These are phyloP conservation scores for Penicillium maclennaniae DNA, from an alignment of 495 filamentous ascomycete genomes.

Conservation along the genomic window DNA sequence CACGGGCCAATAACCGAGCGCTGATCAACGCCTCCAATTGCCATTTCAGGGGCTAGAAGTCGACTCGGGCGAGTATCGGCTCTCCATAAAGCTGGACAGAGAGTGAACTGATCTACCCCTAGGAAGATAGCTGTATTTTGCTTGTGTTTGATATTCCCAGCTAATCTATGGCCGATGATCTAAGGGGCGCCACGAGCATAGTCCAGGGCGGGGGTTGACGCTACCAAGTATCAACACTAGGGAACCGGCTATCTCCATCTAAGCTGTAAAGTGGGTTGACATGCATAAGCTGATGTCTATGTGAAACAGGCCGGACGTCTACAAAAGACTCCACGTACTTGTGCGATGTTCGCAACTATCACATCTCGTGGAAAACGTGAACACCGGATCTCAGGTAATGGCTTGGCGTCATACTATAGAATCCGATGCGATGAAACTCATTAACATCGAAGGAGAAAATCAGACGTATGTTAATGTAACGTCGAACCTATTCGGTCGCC, in stretches of 20 bases:
- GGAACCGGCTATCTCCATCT: not conserved
- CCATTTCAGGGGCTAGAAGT: not conserved
- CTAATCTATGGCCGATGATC: not conserved
- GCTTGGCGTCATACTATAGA: not conserved
- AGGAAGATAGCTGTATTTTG: not conserved
- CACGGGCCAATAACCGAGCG: slow-evolving; percentile 1
- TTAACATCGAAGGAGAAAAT: too few relatives aligned
- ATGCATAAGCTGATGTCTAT: not conserved
- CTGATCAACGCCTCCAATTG: slow-evolving; percentile 1
- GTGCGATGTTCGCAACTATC: not conserved
- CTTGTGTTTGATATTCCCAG: not conserved
- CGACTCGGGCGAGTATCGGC: not conserved
- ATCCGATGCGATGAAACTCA: not conserved
- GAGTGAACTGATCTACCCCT: too few relatives aligned
- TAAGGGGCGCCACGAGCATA: too few relatives aligned
- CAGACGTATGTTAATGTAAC: too few relatives aligned
- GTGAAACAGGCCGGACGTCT: not conserved
- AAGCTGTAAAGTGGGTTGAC: not conserved
- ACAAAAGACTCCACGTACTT: not conserved
- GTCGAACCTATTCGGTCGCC: too few relatives aligned
- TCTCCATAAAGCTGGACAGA: not conserved
- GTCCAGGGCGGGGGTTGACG: not conserved
- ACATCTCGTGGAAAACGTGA: not conserved
- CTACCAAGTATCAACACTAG: not conserved
- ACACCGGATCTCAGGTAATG: not conserved